Evolutionary conservation across 306 rosid genomes (phyloP), one percentile per base, ranked within the genome.

Genomic region (Sechiopsis laciniata): DNA sequence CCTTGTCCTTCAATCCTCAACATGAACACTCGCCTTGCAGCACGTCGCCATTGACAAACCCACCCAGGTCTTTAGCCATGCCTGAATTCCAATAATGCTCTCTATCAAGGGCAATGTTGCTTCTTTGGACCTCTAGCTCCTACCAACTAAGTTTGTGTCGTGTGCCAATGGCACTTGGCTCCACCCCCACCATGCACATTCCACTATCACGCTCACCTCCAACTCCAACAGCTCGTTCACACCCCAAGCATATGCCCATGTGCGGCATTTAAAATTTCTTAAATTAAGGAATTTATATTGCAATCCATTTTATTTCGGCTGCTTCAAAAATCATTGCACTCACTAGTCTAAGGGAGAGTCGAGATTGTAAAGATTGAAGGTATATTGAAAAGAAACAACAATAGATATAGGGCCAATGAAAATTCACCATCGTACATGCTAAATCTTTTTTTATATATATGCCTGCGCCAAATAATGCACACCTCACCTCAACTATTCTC

Each of bases 381-480:
- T 10, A 17, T 11, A 10, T 19, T 35, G 11, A 16, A 63, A 63
- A 63, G 7, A 63, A 63, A 55, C 3, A 21, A 56, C 5, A 21
- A 4, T 4, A 57, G 3, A 57, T 50, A 8, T 19, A 66, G 35
- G 51, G 54, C 35, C 55, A 42, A 9, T 66, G 29, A 66, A 45
- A 45, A 40, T 40, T 66, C 72, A 66, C 19, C 72, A 66, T 66
- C 45, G 12, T 40, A 19, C 72, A 66, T 42, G 32, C 54, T n/a
- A 66, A 66, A 45, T 26, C 2, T 26, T 26, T 2, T 26, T 26
- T 26, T 26, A 26, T 1, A 26, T 2, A 26, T 26, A 26, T 26
- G 29, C 1, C 29, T 2, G 29, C 2, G 29, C 2, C 29, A 26
- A 26, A 1, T 26, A 26, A 26, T 26, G 29, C 29, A 26, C 2